phyloP scores from a whole-genome alignment of 2,329 filamentous ascomycete genomes.

The Ophiostoma sp. region DNA sequence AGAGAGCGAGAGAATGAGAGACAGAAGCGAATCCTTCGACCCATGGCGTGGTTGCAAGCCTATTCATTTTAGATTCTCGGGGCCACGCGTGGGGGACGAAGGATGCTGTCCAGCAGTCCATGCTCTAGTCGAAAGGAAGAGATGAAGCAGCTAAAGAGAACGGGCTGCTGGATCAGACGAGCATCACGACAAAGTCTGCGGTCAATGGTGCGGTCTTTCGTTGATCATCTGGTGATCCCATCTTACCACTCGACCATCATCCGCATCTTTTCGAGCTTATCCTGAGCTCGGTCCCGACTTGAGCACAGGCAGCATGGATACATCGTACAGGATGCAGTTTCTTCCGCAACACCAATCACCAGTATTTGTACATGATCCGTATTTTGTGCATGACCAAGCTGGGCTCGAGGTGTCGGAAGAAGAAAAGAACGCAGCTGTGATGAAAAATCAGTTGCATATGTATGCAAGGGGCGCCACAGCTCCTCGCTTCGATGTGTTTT shows the following conservation, averaged over 20 bases:
- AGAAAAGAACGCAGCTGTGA: background rate
- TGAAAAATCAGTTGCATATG: constrained; percentile 1
- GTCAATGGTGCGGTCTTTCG: no score
- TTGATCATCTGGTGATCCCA: background rate
- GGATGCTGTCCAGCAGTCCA: background rate
- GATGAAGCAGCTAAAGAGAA: no score
- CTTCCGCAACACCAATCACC: background rate
- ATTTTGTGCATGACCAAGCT: background rate
- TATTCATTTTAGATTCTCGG: no score
- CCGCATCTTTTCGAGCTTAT: background rate
- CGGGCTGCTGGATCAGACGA: no score
- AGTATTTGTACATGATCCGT: background rate
- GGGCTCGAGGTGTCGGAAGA: no score
- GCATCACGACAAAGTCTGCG: no score
- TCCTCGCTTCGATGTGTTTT: background rate
- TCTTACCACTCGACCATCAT: background rate
- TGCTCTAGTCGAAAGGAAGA: no score
- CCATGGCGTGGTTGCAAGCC: no score
- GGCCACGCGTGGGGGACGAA: background rate
- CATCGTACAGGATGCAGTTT: background rate
- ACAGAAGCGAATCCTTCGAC: no score
- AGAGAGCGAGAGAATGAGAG: no score
- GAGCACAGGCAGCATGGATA: background rate
- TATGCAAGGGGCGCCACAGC: background rate
- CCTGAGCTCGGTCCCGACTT: background rate